Evolutionary conservation across 1,284 basidiomycete genomes (phyloP), one percentile per base, ranked within the genome.

Genomic region (Malassezia globosa): DNA sequence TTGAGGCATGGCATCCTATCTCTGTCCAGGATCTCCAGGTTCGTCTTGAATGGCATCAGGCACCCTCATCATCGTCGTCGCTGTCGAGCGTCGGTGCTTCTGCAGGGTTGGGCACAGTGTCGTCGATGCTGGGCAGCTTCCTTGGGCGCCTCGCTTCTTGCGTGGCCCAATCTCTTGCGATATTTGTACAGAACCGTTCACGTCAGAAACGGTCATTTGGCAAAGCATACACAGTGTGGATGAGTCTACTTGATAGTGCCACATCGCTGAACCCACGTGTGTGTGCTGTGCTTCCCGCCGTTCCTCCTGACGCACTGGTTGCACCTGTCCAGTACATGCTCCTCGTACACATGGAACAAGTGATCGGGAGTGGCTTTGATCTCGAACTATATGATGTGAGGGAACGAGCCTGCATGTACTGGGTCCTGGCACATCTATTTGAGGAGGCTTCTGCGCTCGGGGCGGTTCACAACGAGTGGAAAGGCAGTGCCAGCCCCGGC

Each of bases 161-260:
- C 6, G 4, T 47, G 0, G 46, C 45, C 7, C 38, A 46, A 10
- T n/a, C 26, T 18, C 39, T 52, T 7, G 21, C 16, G 10, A 36
- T 38, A 1, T 29, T 37, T n/a, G 44, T 21, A 2, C 26, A 36
- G 35, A 52, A 52, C 18, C 50, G 45, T 14, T 22, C 44, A 19
- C 38, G 50, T n/a, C 44, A 52, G 27, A 47, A 42, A n/a, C 50
- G 50, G n/a, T 3, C 11, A 1, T 34, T 52, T 26, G 34, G 43
- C 23, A 52, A 52, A 38, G 44, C 39, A 11, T 52, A 42, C 33
- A 8, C 35, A 4, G 11, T 31, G 8, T 52, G 50, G 50, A 40
- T 38, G 16, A 45, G 47, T 38, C 27, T 52, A 14, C 24, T 38
- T 4, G 50, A 52, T 29, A 39, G 37, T 5, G 41, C 41, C 0